Conservation (phyloP, 1,284 basidiomycete genomes). For the Ceratobasidium sp. region DNA sequence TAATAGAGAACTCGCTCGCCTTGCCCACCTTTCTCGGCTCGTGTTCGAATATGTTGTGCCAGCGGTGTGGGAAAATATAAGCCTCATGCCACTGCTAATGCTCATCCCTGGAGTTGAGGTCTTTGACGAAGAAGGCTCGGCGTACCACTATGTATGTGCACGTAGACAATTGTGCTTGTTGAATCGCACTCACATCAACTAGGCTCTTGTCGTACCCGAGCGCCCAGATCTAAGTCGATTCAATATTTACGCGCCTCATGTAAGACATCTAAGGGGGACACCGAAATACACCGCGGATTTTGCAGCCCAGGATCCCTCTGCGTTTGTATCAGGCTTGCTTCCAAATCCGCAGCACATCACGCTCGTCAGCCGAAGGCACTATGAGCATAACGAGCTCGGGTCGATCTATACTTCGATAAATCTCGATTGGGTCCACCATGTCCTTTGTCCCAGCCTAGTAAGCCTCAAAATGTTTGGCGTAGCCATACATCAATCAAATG, state of each 20-base stretch:
- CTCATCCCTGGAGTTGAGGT: neutral
- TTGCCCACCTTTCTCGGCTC: neutral
- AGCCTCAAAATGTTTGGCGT: neutral
- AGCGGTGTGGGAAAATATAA: neutral
- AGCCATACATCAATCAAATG: neutral
- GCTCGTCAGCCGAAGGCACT: neutral
- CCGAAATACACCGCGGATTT: neutral
- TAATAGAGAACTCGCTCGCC: neutral
- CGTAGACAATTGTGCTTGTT: neutral
- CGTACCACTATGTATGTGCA: neutral
- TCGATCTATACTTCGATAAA: neutral
- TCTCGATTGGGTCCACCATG: neutral
- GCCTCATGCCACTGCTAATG: neutral
- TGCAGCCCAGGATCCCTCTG: neutral
- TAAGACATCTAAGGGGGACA: neutral
- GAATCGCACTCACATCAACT: neutral
- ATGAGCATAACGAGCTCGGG: neutral
- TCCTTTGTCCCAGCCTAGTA: neutral
- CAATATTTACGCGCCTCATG: neutral
- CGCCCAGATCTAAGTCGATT: neutral
- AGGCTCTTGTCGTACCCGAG: neutral
- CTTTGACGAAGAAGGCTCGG: neutral
- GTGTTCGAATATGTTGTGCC: neutral
- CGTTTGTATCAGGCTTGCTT: neutral
- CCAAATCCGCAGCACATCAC: neutral